Evolutionary conservation across 2,329 filamentous ascomycete genomes (phyloP), one percentile per base, ranked within the genome.

Genomic region (Ceratocystis alfenasii): DNA sequence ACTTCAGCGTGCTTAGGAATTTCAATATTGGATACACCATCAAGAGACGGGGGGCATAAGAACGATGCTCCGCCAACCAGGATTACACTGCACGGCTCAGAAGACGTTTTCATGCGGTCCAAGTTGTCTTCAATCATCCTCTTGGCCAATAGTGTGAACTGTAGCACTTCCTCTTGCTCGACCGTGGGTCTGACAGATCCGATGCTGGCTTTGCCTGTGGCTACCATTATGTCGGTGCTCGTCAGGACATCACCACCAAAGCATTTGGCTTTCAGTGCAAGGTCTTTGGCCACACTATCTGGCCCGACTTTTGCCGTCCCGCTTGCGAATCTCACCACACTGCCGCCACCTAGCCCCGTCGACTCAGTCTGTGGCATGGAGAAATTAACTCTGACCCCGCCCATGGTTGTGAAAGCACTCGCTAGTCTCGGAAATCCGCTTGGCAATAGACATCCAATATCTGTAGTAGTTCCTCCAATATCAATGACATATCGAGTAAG

Each of bases 261-360:
- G 64, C 67, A 68, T 5, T 69, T 60, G 1, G 71, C 69, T 62
- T 69, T 66, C 3, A 66, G 60, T 5, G 66, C 65, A 10, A 72
- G 69, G 0, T 68, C 67, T 46, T 72, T 70, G 28, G 71, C 72
- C 1, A 72, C 71, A 22, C 70, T 71, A 5, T 72, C 70, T 0
- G 71, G 71, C 0, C 72, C 72, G 1, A 72, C 74, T 0, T 76
- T 71, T 0, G 68, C 48, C 33, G 70, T 66, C 15, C 53, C 33
- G 2, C 15, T 36, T 10, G 55, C 62, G n/a, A 66, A 66, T 17
- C 30, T 50, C n/a, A 70, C 61, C n/a, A 69, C 66, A 1, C 68
- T 69, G 1, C 70, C 70, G 10, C 70, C 70, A 0, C 70, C 70
- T 1, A 71, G 65, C 4, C 69, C 70, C 22, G 70, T 69, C n/a